Percentiles rank a stretch among this genome's conserved stretches.
Evolutionary conservation across 768 basidiomycete genomes (phyloP).

Genomic region (Cyclocybe cylindracea): DNA sequence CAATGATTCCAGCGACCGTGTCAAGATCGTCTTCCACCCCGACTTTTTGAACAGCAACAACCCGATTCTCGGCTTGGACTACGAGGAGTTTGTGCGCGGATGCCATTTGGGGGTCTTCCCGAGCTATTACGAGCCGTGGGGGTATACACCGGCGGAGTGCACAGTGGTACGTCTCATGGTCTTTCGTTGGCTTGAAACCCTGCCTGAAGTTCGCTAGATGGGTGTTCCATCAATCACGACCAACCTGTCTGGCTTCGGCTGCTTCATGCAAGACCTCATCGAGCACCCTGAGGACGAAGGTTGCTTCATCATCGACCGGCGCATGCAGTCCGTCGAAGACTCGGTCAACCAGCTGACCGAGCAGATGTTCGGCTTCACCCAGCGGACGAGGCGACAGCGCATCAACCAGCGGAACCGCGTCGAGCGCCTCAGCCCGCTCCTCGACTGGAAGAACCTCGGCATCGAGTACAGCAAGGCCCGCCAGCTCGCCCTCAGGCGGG

Average conservation of each 20-base stretch:
- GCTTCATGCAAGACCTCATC: conserved; percentile 98
- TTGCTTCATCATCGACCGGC: conserved; percentile 94
- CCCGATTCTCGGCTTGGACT: conserved; percentile 95
- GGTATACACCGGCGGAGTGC: conserved; percentile 96
- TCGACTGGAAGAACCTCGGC: conserved; percentile 99
- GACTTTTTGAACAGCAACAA: conserved; percentile 98
- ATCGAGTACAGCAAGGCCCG: conserved; percentile 96
- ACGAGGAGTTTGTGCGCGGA: conserved; percentile 98
- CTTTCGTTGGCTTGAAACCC: background rate
- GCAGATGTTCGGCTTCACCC: conserved; percentile 72
- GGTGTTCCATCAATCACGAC: conserved; percentile 97
- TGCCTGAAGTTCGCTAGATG: conserved; percentile 57
- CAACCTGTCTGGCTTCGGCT: conserved; percentile 96
- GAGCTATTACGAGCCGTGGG: conserved; percentile 96
- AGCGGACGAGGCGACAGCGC: conserved; percentile 90
- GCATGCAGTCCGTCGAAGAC: conserved; percentile 87
- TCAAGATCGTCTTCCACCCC: conserved; percentile 97
- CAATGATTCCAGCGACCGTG: conserved; percentile 85
- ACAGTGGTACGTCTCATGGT: conserved; percentile 74
- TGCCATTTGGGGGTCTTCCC: conserved; percentile 99
- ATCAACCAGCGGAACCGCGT: conserved; percentile 99
- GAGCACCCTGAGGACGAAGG: conserved; percentile 94
- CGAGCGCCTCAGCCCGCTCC: conserved; percentile 86
- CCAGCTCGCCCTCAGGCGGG: conserved; percentile 86
- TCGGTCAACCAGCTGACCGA: conserved; percentile 83